Percentiles rank a stretch among this genome's conserved stretches.
phyloP scores from a whole-genome alignment of 768 basidiomycete species.

The Cantharellus cinnabarinus region DNA sequence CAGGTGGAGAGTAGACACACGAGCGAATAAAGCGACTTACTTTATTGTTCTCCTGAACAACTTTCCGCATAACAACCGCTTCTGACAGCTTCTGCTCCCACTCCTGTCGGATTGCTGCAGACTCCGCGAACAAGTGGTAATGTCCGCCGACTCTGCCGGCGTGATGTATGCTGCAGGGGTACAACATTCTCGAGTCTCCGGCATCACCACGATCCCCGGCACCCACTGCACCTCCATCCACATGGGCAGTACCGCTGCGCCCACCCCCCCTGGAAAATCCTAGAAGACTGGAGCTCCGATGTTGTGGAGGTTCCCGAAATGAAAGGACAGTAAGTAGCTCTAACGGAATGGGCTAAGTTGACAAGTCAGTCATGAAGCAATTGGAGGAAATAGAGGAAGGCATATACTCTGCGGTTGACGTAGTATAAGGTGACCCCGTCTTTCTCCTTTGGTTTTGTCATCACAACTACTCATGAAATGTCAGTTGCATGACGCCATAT shows the following conservation, averaged over 20 bases:
- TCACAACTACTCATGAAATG: conserved; percentile 36
- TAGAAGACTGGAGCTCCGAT: conserved; percentile 52
- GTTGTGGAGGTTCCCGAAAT: conserved; percentile 61
- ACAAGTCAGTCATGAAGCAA: background rate
- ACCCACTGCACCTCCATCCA: conserved; percentile 13
- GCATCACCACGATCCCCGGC: conserved; percentile 11
- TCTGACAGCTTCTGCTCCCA: conserved; percentile 86
- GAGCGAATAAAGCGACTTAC: conserved; percentile 10
- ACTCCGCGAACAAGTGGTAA: conserved; percentile 76
- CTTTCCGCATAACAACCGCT: conserved; percentile 63
- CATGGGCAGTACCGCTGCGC: conserved; percentile 15
- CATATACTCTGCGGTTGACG: conserved; percentile 49
- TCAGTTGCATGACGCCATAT: background rate
- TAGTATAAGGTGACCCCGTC: conserved; percentile 57
- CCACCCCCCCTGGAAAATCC: conserved; percentile 35
- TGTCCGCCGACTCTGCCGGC: conserved; percentile 74
- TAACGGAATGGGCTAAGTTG: conserved; percentile 65
- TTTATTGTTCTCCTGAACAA: conserved; percentile 84
- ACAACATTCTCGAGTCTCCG: conserved; percentile 53
- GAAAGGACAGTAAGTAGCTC: conserved; percentile 73
- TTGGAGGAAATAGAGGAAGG: background rate
- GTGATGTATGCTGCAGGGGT: conserved; percentile 76
- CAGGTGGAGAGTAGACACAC: background rate
- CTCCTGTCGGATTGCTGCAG: conserved; percentile 47
- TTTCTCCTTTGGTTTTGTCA: conserved; percentile 69